Evolutionary conservation across 306 rosid species (phyloP), one percentile per base, ranked within the genome.

Genomic region (Ziziphus jujuba): DNA sequence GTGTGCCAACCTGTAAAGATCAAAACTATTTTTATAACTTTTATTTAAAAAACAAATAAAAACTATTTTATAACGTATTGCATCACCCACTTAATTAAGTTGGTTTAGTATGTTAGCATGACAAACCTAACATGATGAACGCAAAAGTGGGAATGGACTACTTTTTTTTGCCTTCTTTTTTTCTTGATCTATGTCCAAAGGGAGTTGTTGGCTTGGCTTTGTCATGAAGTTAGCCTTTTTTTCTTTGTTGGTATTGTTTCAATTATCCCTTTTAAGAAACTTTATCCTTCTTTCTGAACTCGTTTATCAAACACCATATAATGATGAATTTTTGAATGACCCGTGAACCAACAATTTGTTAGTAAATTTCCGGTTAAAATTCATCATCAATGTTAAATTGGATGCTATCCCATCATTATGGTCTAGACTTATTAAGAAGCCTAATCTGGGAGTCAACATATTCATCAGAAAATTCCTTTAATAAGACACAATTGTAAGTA

Each of bases 151-250:
- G 69, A 69, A 72, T 19, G 51, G 74, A 51, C 70, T 59, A 21
- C 45, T 34, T 6, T 61, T 24, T 16, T 28, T 28, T 1, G 33
- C 9, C 16, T 47, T 48, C 6, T 53, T 17, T 5, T 63, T 25
- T 11, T 58, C 57, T 67, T 58, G 50, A 44, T 51, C 65, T 75
- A 4, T 74, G 80, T 79, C 83, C 77, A 80, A 79, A 73, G 59
- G 49, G 55, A 61, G 82, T 85, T 63, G 95, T 81, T 89, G 86
- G 71, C 25, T 51, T 64, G 91, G 87, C 91, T 79, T 81, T 72
- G 78, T 84, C 96, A 62, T 33, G 54, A 79, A 83, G 89, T 68
- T 76, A 69, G 45, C 44, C 60, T 48, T 23, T 78, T 21, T 71
- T 44, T 19, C 63, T 22, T 40, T 49, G 54, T 15, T 50, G 54